Evolutionary conservation across 2,329 filamentous ascomycete genomes (phyloP).

Genomic region (Colletotrichum camelliae): DNA sequence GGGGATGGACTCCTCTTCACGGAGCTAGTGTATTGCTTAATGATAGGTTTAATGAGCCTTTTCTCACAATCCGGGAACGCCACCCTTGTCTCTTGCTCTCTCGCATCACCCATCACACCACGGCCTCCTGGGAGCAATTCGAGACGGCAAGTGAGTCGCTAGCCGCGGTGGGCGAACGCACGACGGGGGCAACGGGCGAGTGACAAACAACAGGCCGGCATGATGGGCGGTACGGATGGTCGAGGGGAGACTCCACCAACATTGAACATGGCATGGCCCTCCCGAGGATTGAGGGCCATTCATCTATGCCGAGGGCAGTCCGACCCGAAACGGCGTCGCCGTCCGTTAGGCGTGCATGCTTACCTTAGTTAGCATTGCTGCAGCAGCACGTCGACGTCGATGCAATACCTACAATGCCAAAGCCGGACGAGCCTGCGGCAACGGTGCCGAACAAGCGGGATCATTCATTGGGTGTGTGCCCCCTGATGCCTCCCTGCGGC

Average conservation of each 20-base stretch:
- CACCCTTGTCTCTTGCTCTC: neutral
- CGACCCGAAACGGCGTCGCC: neutral
- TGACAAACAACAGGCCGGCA: neutral
- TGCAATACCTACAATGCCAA: neutral
- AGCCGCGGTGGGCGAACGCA: neutral
- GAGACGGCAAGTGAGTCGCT: neutral
- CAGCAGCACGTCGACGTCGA: neutral
- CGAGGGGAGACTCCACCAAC: neutral
- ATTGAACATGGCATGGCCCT: neutral
- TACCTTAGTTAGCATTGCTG: neutral
- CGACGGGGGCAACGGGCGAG: neutral
- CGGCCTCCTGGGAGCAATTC: neutral
- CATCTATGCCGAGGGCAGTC: neutral
- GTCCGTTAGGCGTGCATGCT: neutral
- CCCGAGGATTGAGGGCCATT: neutral
- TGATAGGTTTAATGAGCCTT: neutral
- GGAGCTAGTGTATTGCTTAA: constrained; percentile 1
- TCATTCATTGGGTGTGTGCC: neutral
- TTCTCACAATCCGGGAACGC: neutral
- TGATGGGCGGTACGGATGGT: neutral
- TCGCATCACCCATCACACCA: neutral
- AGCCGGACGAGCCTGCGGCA: neutral
- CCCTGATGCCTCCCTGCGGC: neutral
- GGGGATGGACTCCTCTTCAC: neutral
- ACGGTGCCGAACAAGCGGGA: neutral